These are phyloP conservation scores for Fagus crenata DNA, from an alignment of 306 rosid species.

Conservation along the genomic window DNA sequence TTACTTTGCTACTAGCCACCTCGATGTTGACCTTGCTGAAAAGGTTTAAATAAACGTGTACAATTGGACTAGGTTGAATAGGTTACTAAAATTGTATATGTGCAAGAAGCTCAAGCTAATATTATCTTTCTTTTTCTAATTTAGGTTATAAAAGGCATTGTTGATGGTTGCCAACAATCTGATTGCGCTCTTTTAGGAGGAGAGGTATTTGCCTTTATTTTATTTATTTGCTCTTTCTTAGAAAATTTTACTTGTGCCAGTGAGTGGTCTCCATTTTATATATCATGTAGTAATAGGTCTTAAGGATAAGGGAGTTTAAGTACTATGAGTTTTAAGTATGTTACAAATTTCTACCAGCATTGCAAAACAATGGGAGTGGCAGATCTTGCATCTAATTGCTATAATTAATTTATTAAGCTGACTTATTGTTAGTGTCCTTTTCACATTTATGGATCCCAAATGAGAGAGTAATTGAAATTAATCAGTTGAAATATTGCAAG, in stretches of 20 bases:
- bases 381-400: background rate
- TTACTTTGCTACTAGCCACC: constrained; percentile 88
- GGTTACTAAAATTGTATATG: background rate
- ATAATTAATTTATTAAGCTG: background rate
- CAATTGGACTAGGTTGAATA: constrained; percentile 1
- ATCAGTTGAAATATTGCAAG: background rate
- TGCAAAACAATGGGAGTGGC: too few species aligned
- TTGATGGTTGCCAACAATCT: constrained; percentile 85
- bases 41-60: constrained; percentile 45
- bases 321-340: background rate
- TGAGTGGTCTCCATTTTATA: background rate
- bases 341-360: background rate
- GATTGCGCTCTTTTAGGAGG: constrained; percentile 89
- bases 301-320: background rate
- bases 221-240: background rate
- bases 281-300: background rate
- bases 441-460: background rate
- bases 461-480: background rate
- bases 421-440: background rate
- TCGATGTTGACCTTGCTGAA: constrained; percentile 89
- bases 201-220: constrained; percentile 61
- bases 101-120: background rate
- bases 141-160: constrained; percentile 89
- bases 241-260: background rate
- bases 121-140: constrained; percentile 3